Evolutionary conservation across 2,329 filamentous ascomycete species (phyloP).

Genomic region (Clonostachys solani): DNA sequence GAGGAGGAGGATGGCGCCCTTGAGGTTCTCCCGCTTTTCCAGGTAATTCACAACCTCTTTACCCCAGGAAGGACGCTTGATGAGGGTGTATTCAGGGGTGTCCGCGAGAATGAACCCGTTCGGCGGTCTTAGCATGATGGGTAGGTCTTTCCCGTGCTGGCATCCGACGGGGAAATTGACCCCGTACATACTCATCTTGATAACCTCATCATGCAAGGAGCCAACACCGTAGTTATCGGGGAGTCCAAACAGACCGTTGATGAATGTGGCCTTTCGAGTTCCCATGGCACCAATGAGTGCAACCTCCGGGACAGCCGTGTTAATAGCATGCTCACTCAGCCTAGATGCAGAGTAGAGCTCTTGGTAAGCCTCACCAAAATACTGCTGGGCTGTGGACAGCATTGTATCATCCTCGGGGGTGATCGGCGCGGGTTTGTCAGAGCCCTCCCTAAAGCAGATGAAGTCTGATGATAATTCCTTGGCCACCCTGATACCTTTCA

Average conservation of each 20-base stretch:
- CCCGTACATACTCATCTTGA: slow-evolving; percentile 51
- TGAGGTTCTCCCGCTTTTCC: slow-evolving; percentile 35
- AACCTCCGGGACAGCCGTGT: slow-evolving; percentile 54
- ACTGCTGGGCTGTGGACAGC: too few species aligned
- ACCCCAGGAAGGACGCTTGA: slow-evolving; percentile 45
- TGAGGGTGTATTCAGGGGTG: slow-evolving; percentile 45
- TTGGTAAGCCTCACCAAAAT: too few species aligned
- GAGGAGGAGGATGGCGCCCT: slow-evolving; percentile 48
- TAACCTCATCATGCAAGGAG: slow-evolving; percentile 46
- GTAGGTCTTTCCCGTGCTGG: too few species aligned
- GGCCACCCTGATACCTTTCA: too few species aligned
- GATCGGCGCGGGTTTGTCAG: too few species aligned
- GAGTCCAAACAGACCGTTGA: slow-evolving; percentile 70
- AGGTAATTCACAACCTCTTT: slow-evolving; percentile 47
- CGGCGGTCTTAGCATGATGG: slow-evolving; percentile 5
- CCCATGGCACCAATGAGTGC: slow-evolving; percentile 84
- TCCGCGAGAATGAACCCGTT: slow-evolving; percentile 44
- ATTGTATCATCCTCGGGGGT: too few species aligned
- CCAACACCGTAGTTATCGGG: slow-evolving; percentile 42
- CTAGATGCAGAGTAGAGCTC: slow-evolving; percentile 45
- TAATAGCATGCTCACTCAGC: slow-evolving; percentile 44
- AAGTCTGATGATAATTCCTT: too few species aligned
- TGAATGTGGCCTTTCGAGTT: slow-evolving; percentile 83
- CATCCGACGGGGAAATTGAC: slow-evolving; percentile 40
- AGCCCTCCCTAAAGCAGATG: too few species aligned